phyloP scores from a whole-genome alignment of 306 rosid genomes.

The Quercus berberidifolia region DNA sequence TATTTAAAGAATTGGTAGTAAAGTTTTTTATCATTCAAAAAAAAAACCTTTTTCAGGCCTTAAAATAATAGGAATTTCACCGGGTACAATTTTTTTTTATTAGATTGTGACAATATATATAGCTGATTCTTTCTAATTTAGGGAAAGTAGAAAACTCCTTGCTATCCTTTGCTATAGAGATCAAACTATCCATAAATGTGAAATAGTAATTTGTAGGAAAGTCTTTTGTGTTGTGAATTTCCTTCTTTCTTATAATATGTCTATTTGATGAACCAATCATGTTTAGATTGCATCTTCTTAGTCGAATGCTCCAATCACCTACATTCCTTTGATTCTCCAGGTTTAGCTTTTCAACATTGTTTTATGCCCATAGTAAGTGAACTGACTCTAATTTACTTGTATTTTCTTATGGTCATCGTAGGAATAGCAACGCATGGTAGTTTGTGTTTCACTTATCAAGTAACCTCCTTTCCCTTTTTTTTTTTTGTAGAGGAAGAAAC shows the following conservation, averaged over 20 bases:
- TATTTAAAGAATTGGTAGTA: too few species aligned
- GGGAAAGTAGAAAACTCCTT: too few species aligned
- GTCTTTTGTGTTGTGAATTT: neutral
- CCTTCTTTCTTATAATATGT: too few species aligned
- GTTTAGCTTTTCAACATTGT: slow-evolving; percentile 30
- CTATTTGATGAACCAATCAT: neutral
- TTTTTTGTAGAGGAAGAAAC: slow-evolving; percentile 66
- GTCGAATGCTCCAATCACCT: neutral
- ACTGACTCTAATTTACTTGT: neutral
- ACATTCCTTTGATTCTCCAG: slow-evolving; percentile 19
- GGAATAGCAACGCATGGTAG: neutral
- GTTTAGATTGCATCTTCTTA: neutral
- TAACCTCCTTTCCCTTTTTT: neutral
- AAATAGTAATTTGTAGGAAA: too few species aligned
- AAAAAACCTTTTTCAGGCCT: too few species aligned
- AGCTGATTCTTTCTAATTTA: too few species aligned
- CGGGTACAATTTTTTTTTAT: too few species aligned
- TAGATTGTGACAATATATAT: too few species aligned
- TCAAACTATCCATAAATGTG: too few species aligned
- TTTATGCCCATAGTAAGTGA: slow-evolving; percentile 70
- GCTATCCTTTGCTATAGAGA: too few species aligned
- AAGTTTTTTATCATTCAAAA: too few species aligned
- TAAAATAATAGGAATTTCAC: accelerated
- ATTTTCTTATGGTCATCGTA: neutral
- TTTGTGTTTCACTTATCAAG: slow-evolving; percentile 17